Conservation (phyloP, 164 flowering plant species). For the Umbellularia californica region DNA sequence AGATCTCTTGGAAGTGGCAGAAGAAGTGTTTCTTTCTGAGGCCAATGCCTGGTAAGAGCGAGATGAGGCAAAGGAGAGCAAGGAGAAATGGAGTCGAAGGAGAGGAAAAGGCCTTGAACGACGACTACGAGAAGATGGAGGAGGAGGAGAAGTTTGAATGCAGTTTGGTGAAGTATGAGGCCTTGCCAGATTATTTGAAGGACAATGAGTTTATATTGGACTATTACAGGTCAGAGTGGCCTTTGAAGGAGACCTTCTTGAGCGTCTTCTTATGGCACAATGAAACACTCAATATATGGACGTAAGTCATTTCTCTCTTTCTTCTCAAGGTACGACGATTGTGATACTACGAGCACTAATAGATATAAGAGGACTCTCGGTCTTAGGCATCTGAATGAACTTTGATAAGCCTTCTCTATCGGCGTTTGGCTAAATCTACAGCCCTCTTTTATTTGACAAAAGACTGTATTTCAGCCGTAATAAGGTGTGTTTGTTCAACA, state of each 20-base stretch:
- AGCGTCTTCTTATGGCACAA: conserved; percentile 85
- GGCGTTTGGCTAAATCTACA: too few species aligned
- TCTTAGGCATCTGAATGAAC: too few species aligned
- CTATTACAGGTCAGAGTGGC: conserved; percentile 84
- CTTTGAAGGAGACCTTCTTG: conserved; percentile 58
- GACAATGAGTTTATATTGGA: conserved; percentile 85
- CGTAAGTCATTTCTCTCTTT: conserved; percentile 39
- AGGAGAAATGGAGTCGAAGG: not conserved
- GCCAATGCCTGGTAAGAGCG: not conserved
- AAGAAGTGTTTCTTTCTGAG: not conserved
- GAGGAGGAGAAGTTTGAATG: conserved; percentile 15
- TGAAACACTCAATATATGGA: conserved; percentile 93
- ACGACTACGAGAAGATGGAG: conserved; percentile 2
- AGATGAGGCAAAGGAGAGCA: not conserved
- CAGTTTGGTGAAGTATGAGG: conserved; percentile 63
- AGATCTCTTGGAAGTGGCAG: not conserved
- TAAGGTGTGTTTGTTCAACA: too few species aligned
- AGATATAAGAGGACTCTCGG: too few species aligned
- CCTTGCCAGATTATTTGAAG: conserved; percentile 70
- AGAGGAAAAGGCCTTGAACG: not conserved
- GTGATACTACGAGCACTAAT: too few species aligned
- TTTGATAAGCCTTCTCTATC: too few species aligned
- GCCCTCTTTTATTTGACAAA: too few species aligned
- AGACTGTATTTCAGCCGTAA: too few species aligned
- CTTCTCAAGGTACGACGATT: too few species aligned